Evolutionary conservation across 768 basidiomycete species (phyloP), one percentile per base, ranked within the genome.

Genomic region (Boletus subparvulus): DNA sequence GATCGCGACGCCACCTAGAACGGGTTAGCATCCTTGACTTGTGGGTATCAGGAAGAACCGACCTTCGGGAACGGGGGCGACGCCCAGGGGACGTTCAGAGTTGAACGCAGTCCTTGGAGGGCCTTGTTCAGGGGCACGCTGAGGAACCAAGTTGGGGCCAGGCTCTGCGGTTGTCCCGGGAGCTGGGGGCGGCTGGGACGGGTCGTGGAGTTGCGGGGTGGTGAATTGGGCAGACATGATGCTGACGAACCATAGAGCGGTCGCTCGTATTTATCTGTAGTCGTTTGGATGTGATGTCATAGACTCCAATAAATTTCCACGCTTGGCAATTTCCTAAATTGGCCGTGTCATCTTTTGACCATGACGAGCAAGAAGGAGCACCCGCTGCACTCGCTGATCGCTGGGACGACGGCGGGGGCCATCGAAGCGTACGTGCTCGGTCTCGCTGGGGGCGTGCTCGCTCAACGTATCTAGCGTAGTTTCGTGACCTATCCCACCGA

Each of bases 391-490:
- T 92, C 96, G 14, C 74, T 98, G 75, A 75, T 94, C 55, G 96
- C 96, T 2, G 97, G 97, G 10, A 83, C 92, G 16, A 90, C 88
- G 0, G 96, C 97, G 26, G 96, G 97, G 16, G 94, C 88, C 9
- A 79, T 97, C 55, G 95, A 98, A 78, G 92, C 92, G 90, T 92
- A 73, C 75, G 88, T 76, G 7, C n/a, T 16, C 44, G 3, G 7
- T 36, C 3, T 28, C 14, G 30, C 19, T 3, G 2, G 11, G 10
- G 3, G 4, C 10, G 10, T 17, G 2, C 32, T 56, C 49, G 57
- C 73, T 76, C 65, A 80, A 63, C 60, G 59, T 69, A 64, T 74
- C 68, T 65, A 72, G 68, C 64, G 69, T n/a, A 92, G 90, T 57
- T 89, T 90, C 74, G 74, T 89, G 60, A 95, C 91, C 19, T 96